phyloP scores from a whole-genome alignment of 352 stramenopile genomes.

The Lagenidium giganteum region DNA sequence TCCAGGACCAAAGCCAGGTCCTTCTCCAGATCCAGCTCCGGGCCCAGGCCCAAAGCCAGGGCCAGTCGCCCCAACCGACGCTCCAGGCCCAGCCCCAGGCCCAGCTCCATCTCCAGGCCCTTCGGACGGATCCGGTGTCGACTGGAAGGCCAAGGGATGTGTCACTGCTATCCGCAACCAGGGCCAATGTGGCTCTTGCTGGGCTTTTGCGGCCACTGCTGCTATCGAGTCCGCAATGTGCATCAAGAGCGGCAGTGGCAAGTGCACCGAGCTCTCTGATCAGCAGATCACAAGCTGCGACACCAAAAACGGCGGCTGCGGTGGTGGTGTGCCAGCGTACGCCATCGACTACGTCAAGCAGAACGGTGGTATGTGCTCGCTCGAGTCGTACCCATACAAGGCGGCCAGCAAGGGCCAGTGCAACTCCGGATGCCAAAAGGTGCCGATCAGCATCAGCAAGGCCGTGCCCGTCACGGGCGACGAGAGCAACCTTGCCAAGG shows the following conservation, averaged over 20 bases:
- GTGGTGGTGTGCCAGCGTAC: conserved; percentile 84
- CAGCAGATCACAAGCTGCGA: conserved; percentile 92
- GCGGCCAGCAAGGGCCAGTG: too few relatives aligned
- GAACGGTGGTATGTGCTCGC: conserved; percentile 70
- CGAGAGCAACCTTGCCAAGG: too few relatives aligned
- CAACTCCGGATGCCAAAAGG: too few relatives aligned
- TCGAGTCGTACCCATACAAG: conserved; percentile 77
- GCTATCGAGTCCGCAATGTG: conserved; percentile 87
- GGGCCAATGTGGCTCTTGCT: conserved; percentile 94
- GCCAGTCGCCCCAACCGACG: not conserved
- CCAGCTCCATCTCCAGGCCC: not conserved
- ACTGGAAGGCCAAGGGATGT: too few relatives aligned
- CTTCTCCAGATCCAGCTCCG: too few relatives aligned
- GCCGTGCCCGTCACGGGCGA: too few relatives aligned
- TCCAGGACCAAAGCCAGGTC: too few relatives aligned
- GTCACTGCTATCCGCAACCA: too few relatives aligned
- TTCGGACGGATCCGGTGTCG: not conserved
- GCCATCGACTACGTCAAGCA: conserved; percentile 88
- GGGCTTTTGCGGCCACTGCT: conserved; percentile 92
- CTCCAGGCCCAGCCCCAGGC: not conserved
- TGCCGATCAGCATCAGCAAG: too few relatives aligned
- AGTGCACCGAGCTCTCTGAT: conserved; percentile 78
- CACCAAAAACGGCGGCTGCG: conserved; percentile 80
- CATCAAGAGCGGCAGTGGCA: conserved; percentile 57
- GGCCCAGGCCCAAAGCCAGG: too few relatives aligned